Percentiles rank a stretch among this genome's conserved stretches.
phyloP scores from a whole-genome alignment of 768 basidiomycete species.

The Astraeus odoratus region DNA sequence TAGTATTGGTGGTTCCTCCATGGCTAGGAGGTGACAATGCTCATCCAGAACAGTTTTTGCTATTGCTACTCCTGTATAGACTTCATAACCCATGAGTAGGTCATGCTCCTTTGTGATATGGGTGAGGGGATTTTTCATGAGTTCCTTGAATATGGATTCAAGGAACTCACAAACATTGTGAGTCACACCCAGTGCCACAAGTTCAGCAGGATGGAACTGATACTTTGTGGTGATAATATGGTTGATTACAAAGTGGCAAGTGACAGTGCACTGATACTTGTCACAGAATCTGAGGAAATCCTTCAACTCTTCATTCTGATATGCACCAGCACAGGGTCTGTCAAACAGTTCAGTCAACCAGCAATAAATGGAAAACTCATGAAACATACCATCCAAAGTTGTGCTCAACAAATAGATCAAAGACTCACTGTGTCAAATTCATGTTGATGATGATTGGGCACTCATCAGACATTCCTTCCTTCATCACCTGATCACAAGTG shows the following conservation, averaged over 20 bases:
- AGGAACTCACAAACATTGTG: neutral
- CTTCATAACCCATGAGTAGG: neutral
- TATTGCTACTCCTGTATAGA: neutral
- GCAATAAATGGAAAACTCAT: neutral
- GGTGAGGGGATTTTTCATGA: constrained; percentile 1
- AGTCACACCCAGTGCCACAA: neutral
- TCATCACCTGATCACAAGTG: too few species aligned
- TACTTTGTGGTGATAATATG: neutral
- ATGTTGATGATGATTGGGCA: neutral
- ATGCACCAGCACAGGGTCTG: neutral
- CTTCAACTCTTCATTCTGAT: neutral
- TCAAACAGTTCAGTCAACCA: neutral
- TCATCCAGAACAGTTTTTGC: neutral
- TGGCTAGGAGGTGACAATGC: constrained; percentile 4
- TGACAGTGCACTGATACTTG: neutral
- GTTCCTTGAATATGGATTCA: neutral
- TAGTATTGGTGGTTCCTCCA: constrained; percentile 3
- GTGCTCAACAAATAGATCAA: constrained; percentile 12
- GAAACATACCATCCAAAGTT: neutral
- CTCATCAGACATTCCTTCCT: too few species aligned
- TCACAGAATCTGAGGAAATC: neutral
- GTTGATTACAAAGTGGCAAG: neutral
- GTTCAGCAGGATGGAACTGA: constrained; percentile 2
- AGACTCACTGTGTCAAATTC: neutral
- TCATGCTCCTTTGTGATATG: neutral